Evolutionary conservation across 257 asterid genomes (phyloP).

Genomic region (Catharanthus roseus): DNA sequence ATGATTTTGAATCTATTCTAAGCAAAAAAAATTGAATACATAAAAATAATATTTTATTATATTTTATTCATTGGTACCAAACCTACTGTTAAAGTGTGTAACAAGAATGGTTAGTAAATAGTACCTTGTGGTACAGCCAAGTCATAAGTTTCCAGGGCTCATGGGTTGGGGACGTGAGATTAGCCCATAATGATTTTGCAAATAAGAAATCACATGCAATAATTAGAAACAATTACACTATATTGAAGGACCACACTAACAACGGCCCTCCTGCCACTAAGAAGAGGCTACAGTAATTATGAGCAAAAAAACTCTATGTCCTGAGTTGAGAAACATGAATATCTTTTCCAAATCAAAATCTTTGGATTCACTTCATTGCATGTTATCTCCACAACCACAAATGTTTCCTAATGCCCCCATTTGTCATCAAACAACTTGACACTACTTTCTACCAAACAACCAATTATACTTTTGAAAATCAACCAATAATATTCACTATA

Average conservation of each 20-base stretch:
- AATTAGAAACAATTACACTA: neutral
- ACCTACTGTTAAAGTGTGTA: too few relatives aligned
- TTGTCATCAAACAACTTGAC: conserved; percentile 2
- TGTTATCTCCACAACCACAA: neutral
- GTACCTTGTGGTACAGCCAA: too few relatives aligned
- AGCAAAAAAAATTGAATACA: too few relatives aligned
- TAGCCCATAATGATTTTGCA: neutral
- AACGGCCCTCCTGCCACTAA: neutral
- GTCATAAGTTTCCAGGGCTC: too few relatives aligned
- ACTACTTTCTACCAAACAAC: neutral
- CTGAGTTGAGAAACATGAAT: neutral
- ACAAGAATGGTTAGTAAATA: too few relatives aligned
- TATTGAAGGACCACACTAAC: neutral
- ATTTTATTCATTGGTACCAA: too few relatives aligned
- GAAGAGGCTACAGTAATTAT: neutral
- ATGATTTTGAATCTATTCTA: too few relatives aligned
- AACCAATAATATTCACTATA: neutral
- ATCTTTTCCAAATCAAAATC: neutral
- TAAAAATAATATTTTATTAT: too few relatives aligned
- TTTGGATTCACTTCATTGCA: conserved; percentile 7
- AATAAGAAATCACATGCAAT: neutral
- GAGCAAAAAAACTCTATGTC: neutral
- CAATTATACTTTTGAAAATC: neutral
- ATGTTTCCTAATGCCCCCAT: too few relatives aligned
- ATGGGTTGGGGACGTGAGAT: too few relatives aligned